phyloP scores from a whole-genome alignment of 768 basidiomycete species.

The Pisolithus albus region DNA sequence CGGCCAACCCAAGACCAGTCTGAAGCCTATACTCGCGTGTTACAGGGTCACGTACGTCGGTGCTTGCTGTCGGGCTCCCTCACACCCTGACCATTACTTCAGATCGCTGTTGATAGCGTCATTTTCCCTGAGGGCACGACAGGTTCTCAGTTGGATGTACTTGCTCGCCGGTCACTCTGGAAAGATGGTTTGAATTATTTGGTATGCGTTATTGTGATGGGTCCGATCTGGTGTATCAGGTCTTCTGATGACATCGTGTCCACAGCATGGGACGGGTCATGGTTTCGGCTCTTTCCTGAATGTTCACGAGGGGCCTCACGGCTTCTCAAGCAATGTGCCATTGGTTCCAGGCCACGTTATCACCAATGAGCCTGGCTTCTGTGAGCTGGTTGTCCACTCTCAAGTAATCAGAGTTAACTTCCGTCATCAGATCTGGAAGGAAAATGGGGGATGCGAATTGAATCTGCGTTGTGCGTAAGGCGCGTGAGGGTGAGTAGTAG shows the following conservation, averaged over 20 bases:
- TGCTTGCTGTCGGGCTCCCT: slow-evolving; percentile 10
- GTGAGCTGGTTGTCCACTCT: slow-evolving; percentile 35
- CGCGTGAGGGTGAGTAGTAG: slow-evolving; percentile 38
- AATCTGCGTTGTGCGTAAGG: slow-evolving; percentile 75
- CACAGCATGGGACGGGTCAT: slow-evolving; percentile 85
- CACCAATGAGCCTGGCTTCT: slow-evolving; percentile 93
- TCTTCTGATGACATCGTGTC: slow-evolving; percentile 14
- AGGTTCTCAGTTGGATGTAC: slow-evolving; percentile 75
- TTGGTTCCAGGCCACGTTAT: slow-evolving; percentile 84
- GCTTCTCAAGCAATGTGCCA: slow-evolving; percentile 62
- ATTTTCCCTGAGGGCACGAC: slow-evolving; percentile 89
- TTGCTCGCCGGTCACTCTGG: slow-evolving; percentile 87
- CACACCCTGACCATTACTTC: slow-evolving; percentile 13
- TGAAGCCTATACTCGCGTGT: slow-evolving; percentile 88
- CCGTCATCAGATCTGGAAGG: slow-evolving; percentile 56
- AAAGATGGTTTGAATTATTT: slow-evolving; percentile 77
- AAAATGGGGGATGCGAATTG: slow-evolving; percentile 87
- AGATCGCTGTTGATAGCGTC: slow-evolving; percentile 88
- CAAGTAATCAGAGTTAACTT: slow-evolving; percentile 8
- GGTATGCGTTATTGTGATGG: slow-evolving; percentile 34
- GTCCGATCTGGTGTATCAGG: neutral
- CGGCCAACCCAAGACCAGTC: slow-evolving; percentile 79
- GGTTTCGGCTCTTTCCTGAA: slow-evolving; percentile 84
- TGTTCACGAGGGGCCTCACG: slow-evolving; percentile 80
- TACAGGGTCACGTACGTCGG: slow-evolving; percentile 87